These are phyloP conservation scores for Fusarium xylarioides DNA, from an alignment of 2,329 filamentous ascomycete genomes.

Conservation along the genomic window DNA sequence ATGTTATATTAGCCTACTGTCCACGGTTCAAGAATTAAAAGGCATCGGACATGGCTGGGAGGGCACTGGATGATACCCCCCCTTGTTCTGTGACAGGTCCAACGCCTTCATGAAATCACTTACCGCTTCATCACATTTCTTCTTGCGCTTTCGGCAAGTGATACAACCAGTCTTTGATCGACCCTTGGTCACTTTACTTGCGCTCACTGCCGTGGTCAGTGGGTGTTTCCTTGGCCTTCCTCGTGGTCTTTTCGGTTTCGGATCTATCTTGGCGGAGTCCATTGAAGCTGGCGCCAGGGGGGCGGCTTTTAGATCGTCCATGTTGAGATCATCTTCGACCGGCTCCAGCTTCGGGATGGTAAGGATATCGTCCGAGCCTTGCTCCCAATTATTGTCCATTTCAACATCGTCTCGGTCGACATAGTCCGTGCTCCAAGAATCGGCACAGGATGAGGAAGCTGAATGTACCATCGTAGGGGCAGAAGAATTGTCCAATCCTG, in stretches of 20 bases:
- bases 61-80: background rate
- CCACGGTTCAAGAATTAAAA: background rate
- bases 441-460: slow-evolving; percentile 56
- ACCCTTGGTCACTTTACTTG: slow-evolving; percentile 80
- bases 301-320: slow-evolving; percentile 61
- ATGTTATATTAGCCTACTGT: slow-evolving; percentile 3
- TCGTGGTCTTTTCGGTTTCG: slow-evolving; percentile 71
- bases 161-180: slow-evolving; percentile 75
- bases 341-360: slow-evolving; percentile 66
- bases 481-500: slow-evolving; percentile 56
- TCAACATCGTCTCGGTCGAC: slow-evolving; percentile 51
- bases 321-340: slow-evolving; percentile 63
- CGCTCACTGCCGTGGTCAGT: slow-evolving; percentile 62
- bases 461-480: slow-evolving; percentile 57
- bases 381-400: slow-evolving; percentile 58
- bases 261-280: slow-evolving; percentile 38
- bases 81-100: background rate
- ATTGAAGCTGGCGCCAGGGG: slow-evolving; percentile 37
- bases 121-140: slow-evolving; percentile 74
- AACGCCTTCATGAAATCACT: background rate
- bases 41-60: background rate
- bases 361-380: slow-evolving; percentile 55
- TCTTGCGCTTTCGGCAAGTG: slow-evolving; percentile 74
- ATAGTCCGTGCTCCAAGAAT: slow-evolving; percentile 56
- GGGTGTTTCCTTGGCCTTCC: slow-evolving; percentile 87